phyloP scores from a whole-genome alignment of 306 rosid species.

The Cicer judaicum region DNA sequence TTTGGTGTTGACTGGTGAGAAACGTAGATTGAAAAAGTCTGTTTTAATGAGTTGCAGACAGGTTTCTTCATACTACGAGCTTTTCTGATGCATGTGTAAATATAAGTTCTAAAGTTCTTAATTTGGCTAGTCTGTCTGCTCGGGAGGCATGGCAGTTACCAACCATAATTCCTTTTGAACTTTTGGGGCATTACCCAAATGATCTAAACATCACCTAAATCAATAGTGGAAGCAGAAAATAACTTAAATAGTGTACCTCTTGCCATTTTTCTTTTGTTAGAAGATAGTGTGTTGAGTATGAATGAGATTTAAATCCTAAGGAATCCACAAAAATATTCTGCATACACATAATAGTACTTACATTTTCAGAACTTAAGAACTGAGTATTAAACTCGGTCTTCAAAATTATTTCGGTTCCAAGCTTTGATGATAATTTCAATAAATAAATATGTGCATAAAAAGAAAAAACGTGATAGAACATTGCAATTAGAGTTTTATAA shows the following conservation, averaged over 20 bases:
- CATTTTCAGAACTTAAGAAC: no score
- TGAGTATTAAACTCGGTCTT: no score
- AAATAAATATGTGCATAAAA: no score
- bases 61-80: neutral
- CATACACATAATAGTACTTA: no score
- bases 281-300: neutral
- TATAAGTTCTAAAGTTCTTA: neutral
- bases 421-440: no score
- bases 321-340: no score
- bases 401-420: no score
- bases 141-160: no score
- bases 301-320: no score
- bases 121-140: neutral
- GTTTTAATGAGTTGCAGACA: neutral
- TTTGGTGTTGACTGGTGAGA: neutral
- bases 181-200: neutral
- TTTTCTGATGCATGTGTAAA: neutral
- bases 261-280: neutral
- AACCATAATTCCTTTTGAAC: no score
- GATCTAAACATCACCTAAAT: neutral
- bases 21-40: neutral
- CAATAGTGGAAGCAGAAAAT: neutral
- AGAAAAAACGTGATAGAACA: no score
- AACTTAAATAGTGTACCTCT: neutral
- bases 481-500: no score